phyloP scores from a whole-genome alignment of 331 rosid species.

The Phaseolus coccineus region DNA sequence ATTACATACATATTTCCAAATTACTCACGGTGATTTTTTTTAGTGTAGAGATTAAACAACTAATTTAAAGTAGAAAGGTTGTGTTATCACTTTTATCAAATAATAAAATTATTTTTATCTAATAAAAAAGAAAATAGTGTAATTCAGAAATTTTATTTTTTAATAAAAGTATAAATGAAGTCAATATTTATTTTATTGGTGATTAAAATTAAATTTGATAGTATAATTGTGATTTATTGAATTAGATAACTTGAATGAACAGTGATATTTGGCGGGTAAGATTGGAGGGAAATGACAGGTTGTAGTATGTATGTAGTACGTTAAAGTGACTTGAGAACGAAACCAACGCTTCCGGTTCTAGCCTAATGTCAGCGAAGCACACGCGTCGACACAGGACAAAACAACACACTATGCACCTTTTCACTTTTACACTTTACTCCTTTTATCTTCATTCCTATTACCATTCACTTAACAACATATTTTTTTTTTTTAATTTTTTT shows the following conservation, averaged over 20 bases:
- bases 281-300: conserved; percentile 56
- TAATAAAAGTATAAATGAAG: too few relatives aligned
- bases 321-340: conserved; percentile 41
- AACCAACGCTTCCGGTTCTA: conserved; percentile 47
- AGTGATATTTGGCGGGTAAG: conserved; percentile 54
- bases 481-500: not conserved
- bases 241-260: not conserved
- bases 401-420: conserved; percentile 34
- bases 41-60: too few relatives aligned
- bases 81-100: too few relatives aligned
- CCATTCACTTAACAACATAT: not conserved
- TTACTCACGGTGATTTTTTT: too few relatives aligned
- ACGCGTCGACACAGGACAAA: conserved; percentile 65
- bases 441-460: not conserved
- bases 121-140: too few relatives aligned
- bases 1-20: too few relatives aligned
- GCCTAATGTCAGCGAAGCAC: conserved; percentile 37
- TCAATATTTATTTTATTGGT: too few relatives aligned
- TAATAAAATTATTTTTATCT: too few relatives aligned
- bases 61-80: too few relatives aligned
- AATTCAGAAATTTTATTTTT: too few relatives aligned
- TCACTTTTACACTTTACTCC: not conserved
- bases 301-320: not conserved
- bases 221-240: not conserved
- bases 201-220: not conserved